These are phyloP conservation scores for Ettlia oleoabundans DNA, from an alignment of 139 green algal genomes.

Conservation along the genomic window DNA sequence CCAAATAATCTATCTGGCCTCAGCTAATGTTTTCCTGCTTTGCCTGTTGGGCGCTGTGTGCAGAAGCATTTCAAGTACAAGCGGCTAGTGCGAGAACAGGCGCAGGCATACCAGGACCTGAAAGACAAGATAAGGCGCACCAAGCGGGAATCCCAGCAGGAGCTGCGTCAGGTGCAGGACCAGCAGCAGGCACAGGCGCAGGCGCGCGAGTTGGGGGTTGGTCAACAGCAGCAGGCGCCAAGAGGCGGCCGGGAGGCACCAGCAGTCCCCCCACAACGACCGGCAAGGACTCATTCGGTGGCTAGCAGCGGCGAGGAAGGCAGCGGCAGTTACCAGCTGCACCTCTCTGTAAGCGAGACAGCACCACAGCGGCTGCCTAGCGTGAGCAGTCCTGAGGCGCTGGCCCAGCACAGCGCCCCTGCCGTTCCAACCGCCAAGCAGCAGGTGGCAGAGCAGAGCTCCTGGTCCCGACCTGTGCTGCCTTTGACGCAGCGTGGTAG, in stretches of 20 bases:
- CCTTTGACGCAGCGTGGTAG: no score
- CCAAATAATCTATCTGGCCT: no score
- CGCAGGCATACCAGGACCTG: background rate
- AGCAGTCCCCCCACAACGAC: background rate
- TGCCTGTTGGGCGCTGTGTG: background rate
- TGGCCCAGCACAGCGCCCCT: no score
- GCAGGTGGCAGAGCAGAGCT: no score
- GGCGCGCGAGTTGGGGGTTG: background rate
- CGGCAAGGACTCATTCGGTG: background rate
- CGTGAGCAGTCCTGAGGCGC: background rate
- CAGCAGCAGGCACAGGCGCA: background rate
- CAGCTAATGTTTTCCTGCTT: no score
- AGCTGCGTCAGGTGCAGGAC: background rate
- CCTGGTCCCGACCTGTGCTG: no score
- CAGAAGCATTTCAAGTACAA: conserved; percentile 8
- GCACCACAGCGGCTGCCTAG: background rate
- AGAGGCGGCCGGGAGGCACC: background rate
- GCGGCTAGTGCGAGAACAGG: background rate
- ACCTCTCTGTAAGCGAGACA: background rate
- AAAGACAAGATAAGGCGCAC: background rate
- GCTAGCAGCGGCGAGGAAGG: background rate
- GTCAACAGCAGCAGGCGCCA: background rate
- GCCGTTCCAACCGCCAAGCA: no score
- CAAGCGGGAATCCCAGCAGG: background rate
- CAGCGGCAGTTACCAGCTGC: background rate